Evolutionary conservation across 2,329 filamentous ascomycete genomes (phyloP).

Genomic region (Drechslerella dactyloides): DNA sequence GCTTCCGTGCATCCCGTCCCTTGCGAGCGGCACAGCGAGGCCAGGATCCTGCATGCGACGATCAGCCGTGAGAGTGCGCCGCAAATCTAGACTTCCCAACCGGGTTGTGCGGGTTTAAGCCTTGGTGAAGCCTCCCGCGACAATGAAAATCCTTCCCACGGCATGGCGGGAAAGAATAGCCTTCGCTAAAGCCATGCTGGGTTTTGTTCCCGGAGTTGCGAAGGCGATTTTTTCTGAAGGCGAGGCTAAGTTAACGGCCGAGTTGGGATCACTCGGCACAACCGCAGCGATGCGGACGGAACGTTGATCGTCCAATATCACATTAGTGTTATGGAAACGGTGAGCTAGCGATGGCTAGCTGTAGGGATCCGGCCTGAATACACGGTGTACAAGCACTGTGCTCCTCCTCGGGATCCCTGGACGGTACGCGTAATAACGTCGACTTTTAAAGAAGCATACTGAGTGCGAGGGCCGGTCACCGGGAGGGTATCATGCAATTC

Average conservation of each 20-base stretch:
- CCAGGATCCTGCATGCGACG: conserved; percentile 9
- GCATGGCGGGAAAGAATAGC: conserved; percentile 1
- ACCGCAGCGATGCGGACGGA: conserved; percentile 38
- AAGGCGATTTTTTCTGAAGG: not conserved
- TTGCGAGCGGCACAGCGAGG: conserved; percentile 13
- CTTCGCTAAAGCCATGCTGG: not conserved
- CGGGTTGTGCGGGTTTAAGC: conserved; percentile 1
- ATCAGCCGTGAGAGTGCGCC: conserved; percentile 40
- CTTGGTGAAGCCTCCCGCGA: too few relatives aligned
- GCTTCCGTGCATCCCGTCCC: conserved; percentile 1
- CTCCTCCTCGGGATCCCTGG: not conserved
- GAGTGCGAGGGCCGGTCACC: not conserved
- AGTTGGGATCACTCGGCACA: not conserved
- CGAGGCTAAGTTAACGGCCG: too few relatives aligned
- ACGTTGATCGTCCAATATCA: conserved; percentile 21
- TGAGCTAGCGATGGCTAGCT: not conserved
- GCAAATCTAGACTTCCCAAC: conserved; percentile 31
- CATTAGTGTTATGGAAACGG: not conserved
- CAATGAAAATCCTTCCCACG: not conserved
- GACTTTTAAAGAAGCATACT: not conserved
- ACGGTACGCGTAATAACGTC: not conserved
- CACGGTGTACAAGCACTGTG: too few relatives aligned
- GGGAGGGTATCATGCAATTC: not conserved
- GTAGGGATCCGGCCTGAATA: not conserved
- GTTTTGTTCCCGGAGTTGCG: not conserved